Conservation (phyloP, 2,329 filamentous ascomycete species). For the Diaporthe velutina region DNA sequence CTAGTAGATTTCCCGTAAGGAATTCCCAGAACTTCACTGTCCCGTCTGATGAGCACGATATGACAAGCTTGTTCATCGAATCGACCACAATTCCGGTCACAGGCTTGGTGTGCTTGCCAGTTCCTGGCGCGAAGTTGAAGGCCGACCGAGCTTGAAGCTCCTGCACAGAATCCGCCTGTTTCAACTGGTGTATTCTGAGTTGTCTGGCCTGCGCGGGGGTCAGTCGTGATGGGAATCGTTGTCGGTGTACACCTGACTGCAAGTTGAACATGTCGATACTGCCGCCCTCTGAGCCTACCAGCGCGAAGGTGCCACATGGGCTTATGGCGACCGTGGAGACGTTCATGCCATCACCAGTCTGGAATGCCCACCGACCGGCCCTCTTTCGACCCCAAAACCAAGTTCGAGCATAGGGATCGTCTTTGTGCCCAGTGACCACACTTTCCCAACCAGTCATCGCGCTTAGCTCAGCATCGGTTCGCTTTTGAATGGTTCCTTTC, state of each 20-base stretch:
- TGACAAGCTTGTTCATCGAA: slow-evolving; percentile 85
- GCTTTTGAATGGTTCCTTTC: slow-evolving; percentile 75
- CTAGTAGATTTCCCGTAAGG: slow-evolving; percentile 80
- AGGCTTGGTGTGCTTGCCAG: slow-evolving; percentile 82
- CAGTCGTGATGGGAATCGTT: slow-evolving; percentile 85
- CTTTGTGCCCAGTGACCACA: slow-evolving; percentile 90
- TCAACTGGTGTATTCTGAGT: slow-evolving; percentile 75
- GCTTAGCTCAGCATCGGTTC: slow-evolving; percentile 77
- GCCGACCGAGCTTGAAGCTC: slow-evolving; percentile 63
- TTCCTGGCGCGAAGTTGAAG: slow-evolving; percentile 63
- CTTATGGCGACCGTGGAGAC: slow-evolving; percentile 91
- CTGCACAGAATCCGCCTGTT: slow-evolving; percentile 68
- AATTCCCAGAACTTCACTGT: slow-evolving; percentile 99
- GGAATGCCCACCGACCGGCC: slow-evolving; percentile 92
- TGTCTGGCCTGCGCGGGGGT: slow-evolving; percentile 84
- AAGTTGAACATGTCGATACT: slow-evolving; percentile 96
- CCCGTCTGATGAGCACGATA: slow-evolving; percentile 91
- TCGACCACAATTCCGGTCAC: slow-evolving; percentile 92
- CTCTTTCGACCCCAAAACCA: slow-evolving; percentile 99
- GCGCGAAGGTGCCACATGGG: slow-evolving; percentile 91
- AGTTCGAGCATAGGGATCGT: slow-evolving; percentile 86
- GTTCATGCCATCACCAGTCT: slow-evolving; percentile 84
- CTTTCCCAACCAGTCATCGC: slow-evolving; percentile 96
- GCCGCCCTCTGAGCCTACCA: slow-evolving; percentile 87
- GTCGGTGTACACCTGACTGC: slow-evolving; percentile 90